These are phyloP conservation scores for Aeminium ludgeri DNA, from an alignment of 495 filamentous ascomycete genomes.

Conservation along the genomic window DNA sequence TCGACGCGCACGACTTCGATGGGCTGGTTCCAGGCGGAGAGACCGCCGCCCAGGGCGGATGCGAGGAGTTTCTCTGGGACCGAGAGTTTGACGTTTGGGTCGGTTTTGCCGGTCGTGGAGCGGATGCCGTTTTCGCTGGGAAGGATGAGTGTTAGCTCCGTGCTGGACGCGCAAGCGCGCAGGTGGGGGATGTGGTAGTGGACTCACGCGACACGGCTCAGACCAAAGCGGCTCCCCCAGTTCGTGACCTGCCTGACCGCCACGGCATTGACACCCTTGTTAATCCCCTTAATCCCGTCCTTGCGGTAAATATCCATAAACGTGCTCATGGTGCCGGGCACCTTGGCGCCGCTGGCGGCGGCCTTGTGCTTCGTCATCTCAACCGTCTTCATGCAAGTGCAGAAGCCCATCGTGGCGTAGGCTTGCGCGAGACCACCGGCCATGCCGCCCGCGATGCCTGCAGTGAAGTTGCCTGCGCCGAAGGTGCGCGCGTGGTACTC, in stretches of 20 bases:
- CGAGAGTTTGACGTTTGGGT: constrained; percentile 51
- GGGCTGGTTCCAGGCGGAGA: constrained; percentile 97
- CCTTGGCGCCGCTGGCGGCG: constrained; percentile 64
- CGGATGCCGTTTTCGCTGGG: constrained; percentile 62
- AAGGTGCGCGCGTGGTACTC: constrained; percentile 74
- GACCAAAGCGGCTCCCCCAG: constrained; percentile 92
- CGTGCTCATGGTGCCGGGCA: constrained; percentile 72
- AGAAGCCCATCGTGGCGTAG: constrained; percentile 99
- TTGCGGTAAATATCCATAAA: constrained; percentile 95
- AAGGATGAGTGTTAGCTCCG: background rate
- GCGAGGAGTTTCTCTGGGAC: constrained; percentile 80
- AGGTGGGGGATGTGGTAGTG: background rate
- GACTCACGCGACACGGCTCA: constrained; percentile 55
- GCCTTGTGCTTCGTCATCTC: constrained; percentile 98
- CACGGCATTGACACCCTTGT: constrained; percentile 94
- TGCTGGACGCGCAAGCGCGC: background rate
- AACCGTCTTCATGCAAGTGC: constrained; percentile 99
- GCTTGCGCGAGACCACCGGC: constrained; percentile 90
- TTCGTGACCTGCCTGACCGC: constrained; percentile 98
- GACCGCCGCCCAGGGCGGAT: constrained; percentile 72
- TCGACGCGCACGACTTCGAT: constrained; percentile 99
- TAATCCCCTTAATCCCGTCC: constrained; percentile 92
- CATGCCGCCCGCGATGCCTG: constrained; percentile 84
- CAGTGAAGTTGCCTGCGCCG: constrained; percentile 71
- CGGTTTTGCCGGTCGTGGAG: constrained; percentile 59